Percentiles rank a stretch among this genome's conserved stretches.
These are phyloP conservation scores for Neovahlkampfia damariscottae DNA, from an alignment of 78 protist genomes.

Conservation along the genomic window DNA sequence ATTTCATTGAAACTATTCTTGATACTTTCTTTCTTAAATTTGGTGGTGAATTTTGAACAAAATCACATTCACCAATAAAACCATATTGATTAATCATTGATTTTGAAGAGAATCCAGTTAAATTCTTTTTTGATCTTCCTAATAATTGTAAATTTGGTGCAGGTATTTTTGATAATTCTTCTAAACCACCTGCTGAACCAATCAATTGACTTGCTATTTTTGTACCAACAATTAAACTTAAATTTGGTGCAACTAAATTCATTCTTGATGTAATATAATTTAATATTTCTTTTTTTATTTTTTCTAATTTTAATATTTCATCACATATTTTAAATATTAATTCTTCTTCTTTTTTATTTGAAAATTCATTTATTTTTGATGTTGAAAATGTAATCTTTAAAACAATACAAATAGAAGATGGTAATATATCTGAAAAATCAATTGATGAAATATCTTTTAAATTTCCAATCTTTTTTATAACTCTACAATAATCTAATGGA, in stretches of 20 bases:
- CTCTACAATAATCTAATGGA: background rate
- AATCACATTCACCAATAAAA: background rate
- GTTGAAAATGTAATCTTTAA: conserved; percentile 6
- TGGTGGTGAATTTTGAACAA: conserved; percentile 5
- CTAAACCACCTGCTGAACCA: conserved; percentile 6
- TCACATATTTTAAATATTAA: background rate
- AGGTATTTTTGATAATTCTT: background rate
- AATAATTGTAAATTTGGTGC: background rate
- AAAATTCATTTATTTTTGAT: background rate
- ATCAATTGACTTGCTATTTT: conserved; percentile 6
- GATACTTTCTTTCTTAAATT: background rate
- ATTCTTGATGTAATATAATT: conserved; percentile 6
- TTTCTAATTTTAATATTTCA: conserved; percentile 1
- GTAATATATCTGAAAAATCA: background rate
- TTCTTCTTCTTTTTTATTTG: background rate
- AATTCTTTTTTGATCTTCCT: background rate
- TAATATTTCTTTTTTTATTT: background rate
- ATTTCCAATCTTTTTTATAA: conserved; percentile 1
- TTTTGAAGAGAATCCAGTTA: conserved; percentile 7
- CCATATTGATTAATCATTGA: background rate
- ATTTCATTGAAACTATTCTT: background rate
- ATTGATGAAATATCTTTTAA: background rate
- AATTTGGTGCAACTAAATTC: conserved; percentile 10
- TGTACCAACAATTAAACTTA: conserved; percentile 14
- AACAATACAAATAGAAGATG: background rate